Evolutionary conservation across 1,139 yeast genomes (phyloP).

Genomic region (Wickerhamiella infanticola): DNA sequence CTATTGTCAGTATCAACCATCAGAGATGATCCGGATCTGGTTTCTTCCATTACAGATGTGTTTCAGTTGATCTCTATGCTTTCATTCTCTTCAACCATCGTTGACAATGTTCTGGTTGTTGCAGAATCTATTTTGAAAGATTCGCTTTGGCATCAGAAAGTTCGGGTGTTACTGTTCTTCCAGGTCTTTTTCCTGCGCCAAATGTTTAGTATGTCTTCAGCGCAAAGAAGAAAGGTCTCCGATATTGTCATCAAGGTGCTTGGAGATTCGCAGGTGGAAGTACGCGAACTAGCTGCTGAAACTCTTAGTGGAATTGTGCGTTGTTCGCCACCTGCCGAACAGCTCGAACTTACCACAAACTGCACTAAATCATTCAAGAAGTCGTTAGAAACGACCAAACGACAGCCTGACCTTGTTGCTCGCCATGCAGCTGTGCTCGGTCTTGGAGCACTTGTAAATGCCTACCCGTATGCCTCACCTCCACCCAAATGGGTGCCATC

Average conservation of each 20-base stretch:
- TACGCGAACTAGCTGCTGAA: constrained; percentile 59
- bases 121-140: constrained; percentile 13
- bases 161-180: constrained; percentile 51
- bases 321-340: constrained; percentile 49
- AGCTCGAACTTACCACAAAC: constrained; percentile 22
- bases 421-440: constrained; percentile 87
- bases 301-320: constrained; percentile 74
- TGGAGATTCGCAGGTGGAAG: constrained; percentile 52
- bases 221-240: constrained; percentile 39
- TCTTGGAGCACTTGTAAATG: constrained; percentile 73
- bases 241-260: constrained; percentile 39
- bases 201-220: constrained; percentile 36
- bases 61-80: constrained; percentile 31
- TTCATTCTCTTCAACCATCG: constrained; percentile 1
- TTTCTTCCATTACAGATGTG: constrained; percentile 14
- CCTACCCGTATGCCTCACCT: constrained; percentile 83
- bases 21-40: constrained; percentile 70
- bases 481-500: constrained; percentile 85
- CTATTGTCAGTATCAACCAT: constrained; percentile 48
- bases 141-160: constrained; percentile 49
- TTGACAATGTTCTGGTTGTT: constrained; percentile 1
- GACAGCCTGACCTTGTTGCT: constrained; percentile 21
- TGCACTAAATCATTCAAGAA: constrained; percentile 29
- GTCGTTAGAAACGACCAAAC: constrained; percentile 20
- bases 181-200: constrained; percentile 67